phyloP scores from a whole-genome alignment of 768 basidiomycete species.

The Paxillus involutus region DNA sequence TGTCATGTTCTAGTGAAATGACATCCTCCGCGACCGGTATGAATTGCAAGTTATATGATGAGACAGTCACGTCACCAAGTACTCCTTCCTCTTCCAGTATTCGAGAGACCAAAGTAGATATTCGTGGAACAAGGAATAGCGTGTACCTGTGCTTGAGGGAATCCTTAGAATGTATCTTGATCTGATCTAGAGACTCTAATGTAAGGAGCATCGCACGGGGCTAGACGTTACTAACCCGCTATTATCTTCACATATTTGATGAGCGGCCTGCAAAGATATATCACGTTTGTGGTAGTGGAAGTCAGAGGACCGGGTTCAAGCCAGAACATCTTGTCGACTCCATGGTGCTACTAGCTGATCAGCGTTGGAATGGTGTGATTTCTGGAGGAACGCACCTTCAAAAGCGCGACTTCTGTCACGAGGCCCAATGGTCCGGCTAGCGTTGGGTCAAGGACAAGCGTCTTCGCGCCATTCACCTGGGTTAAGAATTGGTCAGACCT shows the following conservation, averaged over 20 bases:
- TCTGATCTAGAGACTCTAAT: constrained; percentile 67
- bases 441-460: constrained; percentile 87
- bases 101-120: constrained; percentile 81
- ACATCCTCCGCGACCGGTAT: constrained; percentile 94
- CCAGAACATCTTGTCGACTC: constrained; percentile 99
- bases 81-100: constrained; percentile 97
- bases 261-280: constrained; percentile 89
- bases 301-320: constrained; percentile 85
- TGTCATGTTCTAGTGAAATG: constrained; percentile 84
- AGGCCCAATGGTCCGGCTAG: constrained; percentile 91
- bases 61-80: constrained; percentile 87
- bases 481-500: constrained; percentile 7
- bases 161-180: constrained; percentile 75
- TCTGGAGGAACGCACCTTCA: constrained; percentile 63
- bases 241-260: constrained; percentile 87
- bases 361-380: neutral
- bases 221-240: constrained; percentile 59
- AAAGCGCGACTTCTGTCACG: constrained; percentile 88
- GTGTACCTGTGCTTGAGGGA: constrained; percentile 82
- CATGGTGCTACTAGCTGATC: constrained; percentile 76
- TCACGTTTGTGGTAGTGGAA: constrained; percentile 82
- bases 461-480: constrained; percentile 92
- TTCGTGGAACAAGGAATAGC: constrained; percentile 82
- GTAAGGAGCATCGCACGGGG: constrained; percentile 18
- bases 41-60: constrained; percentile 88